These are phyloP conservation scores for Scedosporium aurantiacum DNA, from an alignment of 2,329 filamentous ascomycete species.

Conservation along the genomic window DNA sequence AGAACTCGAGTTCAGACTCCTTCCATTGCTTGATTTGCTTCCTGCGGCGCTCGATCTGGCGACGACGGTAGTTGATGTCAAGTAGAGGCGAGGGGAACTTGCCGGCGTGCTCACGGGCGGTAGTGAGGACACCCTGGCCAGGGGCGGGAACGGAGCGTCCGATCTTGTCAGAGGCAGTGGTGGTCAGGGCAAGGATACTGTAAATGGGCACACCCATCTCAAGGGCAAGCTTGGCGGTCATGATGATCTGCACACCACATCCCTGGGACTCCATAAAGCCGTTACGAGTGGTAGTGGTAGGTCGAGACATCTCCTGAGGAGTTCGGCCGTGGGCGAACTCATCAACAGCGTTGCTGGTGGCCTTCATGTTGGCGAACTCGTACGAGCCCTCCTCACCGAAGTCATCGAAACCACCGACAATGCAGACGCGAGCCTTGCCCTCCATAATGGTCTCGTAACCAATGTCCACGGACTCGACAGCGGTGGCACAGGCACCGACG, in stretches of 20 bases:
- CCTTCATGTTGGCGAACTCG: constrained; percentile 99
- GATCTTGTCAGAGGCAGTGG: constrained; percentile 98
- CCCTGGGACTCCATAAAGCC: constrained; percentile 99
- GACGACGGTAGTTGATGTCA: constrained; percentile 93
- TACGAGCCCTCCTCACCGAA: constrained; percentile 99
- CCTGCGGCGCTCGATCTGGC: constrained; percentile 88
- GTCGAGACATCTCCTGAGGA: constrained; percentile 93
- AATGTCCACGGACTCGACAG: constrained; percentile 94
- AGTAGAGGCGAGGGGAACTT: constrained; percentile 93
- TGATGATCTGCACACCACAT: constrained; percentile 95
- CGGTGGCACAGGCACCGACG: constrained; percentile 92
- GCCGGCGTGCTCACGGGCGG: constrained; percentile 78
- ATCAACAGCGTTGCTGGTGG: constrained; percentile 94
- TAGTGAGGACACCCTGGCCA: constrained; percentile 92
- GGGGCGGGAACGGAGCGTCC: constrained; percentile 93
- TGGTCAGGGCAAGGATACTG: constrained; percentile 83
- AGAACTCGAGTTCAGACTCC: constrained; percentile 83
- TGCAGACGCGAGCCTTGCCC: constrained; percentile 93
- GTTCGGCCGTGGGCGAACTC: constrained; percentile 94
- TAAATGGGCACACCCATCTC: constrained; percentile 99
- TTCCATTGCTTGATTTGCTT: constrained; percentile 95
- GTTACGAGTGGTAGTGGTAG: constrained; percentile 89
- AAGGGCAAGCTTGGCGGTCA: constrained; percentile 89
- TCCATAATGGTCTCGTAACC: constrained; percentile 98
- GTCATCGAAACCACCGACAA: constrained; percentile 98